Evolutionary conservation across 805 yeast genomes (phyloP).

Genomic region (Cyberlindnera misumaiensis): DNA sequence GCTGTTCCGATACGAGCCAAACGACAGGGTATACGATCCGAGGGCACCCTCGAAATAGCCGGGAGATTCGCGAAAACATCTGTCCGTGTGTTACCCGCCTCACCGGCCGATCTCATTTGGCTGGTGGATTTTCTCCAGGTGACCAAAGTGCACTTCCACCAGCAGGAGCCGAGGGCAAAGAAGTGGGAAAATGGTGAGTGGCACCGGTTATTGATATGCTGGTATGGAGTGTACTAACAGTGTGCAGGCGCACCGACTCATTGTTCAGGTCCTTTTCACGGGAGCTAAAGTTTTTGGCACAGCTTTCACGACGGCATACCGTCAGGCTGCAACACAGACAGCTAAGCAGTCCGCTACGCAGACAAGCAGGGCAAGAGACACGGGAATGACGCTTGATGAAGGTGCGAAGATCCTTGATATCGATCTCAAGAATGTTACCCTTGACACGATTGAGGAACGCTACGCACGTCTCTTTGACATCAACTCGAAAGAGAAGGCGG

Average conservation of each 20-base stretch:
- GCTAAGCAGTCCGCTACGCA: constrained; percentile 59
- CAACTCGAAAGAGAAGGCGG: constrained; percentile 92
- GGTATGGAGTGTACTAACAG: neutral
- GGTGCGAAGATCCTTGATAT: constrained; percentile 86
- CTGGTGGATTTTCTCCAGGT: too few relatives aligned
- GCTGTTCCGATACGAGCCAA: too few relatives aligned
- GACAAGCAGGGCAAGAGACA: constrained; percentile 38
- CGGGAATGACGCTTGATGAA: constrained; percentile 83
- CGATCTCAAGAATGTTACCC: constrained; percentile 48
- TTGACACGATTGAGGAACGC: constrained; percentile 59
- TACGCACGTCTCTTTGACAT: constrained; percentile 81
- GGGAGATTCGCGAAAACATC: too few relatives aligned
- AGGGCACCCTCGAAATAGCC: too few relatives aligned
- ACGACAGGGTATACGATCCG: too few relatives aligned
- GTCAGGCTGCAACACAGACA: constrained; percentile 93
- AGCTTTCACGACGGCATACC: constrained; percentile 95
- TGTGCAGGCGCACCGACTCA: constrained; percentile 75
- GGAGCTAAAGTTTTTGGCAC: constrained; percentile 95
- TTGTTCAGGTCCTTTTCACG: constrained; percentile 84
- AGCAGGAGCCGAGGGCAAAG: neutral
- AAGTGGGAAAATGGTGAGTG: neutral
- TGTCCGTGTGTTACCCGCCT: too few relatives aligned
- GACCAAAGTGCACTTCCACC: too few relatives aligned
- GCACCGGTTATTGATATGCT: neutral
- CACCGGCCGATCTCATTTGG: too few relatives aligned